These are phyloP conservation scores for Carex scoparia DNA, from an alignment of 176 grass and related monocot genomes.

Conservation along the genomic window DNA sequence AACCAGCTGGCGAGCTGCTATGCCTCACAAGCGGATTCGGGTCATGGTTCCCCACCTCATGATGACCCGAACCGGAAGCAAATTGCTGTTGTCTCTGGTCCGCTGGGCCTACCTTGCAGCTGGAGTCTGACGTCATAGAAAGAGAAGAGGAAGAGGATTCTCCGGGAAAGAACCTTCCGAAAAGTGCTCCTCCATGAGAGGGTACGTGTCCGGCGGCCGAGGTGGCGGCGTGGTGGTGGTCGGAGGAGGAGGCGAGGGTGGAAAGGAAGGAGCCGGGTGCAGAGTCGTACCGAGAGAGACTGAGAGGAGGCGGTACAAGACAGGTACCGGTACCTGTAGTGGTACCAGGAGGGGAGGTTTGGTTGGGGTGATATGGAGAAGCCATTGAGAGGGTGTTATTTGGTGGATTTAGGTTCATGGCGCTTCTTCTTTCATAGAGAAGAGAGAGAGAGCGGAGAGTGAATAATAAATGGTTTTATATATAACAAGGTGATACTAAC, in stretches of 20 bases:
- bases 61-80: background rate
- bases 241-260: slow-evolving; percentile 15
- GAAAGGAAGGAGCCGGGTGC: slow-evolving; percentile 32
- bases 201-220: background rate
- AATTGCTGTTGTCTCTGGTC: background rate
- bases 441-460: background rate
- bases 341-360: slow-evolving; percentile 8
- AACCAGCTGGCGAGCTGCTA: slow-evolving; percentile 73
- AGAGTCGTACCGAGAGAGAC: slow-evolving; percentile 28
- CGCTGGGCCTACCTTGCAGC: background rate
- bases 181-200: background rate
- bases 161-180: slow-evolving; percentile 49
- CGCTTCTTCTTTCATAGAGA: background rate
- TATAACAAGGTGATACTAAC: background rate
- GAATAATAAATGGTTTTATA: background rate
- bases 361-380: background rate
- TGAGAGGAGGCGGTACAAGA: background rate
- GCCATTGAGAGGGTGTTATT: slow-evolving; percentile 28
- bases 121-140: slow-evolving; percentile 27
- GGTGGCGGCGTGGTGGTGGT: slow-evolving; percentile 13
- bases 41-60: slow-evolving; percentile 21
- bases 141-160: slow-evolving; percentile 45
- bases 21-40: slow-evolving; percentile 52
- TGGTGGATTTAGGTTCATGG: slow-evolving; percentile 26
- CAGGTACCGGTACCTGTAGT: background rate